Evolutionary conservation across 257 asterid genomes (phyloP).

Genomic region (Solanum peruvianum): DNA sequence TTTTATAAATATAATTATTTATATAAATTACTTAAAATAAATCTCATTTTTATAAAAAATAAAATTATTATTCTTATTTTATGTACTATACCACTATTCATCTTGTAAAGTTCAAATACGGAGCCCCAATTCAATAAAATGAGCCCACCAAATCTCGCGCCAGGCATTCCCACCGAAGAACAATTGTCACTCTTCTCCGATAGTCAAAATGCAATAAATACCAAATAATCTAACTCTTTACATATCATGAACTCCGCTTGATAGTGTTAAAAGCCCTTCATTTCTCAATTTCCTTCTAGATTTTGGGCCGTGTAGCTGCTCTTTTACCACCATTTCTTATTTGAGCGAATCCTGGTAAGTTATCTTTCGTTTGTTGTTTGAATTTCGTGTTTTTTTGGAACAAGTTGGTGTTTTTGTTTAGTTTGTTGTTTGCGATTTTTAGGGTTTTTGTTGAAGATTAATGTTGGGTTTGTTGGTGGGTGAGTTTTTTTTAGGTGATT

Average conservation of each 20-base stretch:
- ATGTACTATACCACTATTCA: too few species aligned
- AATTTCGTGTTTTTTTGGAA: background rate
- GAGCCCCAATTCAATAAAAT: background rate
- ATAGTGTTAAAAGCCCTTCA: background rate
- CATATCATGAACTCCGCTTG: background rate
- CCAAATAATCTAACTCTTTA: background rate
- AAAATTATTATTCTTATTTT: too few species aligned
- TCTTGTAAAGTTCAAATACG: background rate
- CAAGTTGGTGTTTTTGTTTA: conserved; percentile 1
- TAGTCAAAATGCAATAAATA: background rate
- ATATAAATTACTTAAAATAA: too few species aligned
- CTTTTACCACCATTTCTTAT: background rate
- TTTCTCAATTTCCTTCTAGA: background rate
- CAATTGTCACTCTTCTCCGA: background rate
- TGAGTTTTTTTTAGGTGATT: background rate
- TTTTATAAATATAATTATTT: too few species aligned
- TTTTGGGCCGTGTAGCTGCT: background rate
- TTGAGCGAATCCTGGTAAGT: background rate
- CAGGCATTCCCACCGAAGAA: conserved; percentile 2
- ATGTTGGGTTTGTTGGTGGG: background rate
- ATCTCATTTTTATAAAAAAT: too few species aligned
- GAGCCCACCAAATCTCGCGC: conserved; percentile 1
- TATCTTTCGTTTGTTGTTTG: background rate
- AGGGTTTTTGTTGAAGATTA: conserved; percentile 3
- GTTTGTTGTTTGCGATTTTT: background rate